These are phyloP conservation scores for Aaosphaeria arxii DNA, from an alignment of 2,329 filamentous ascomycete genomes.

Conservation along the genomic window DNA sequence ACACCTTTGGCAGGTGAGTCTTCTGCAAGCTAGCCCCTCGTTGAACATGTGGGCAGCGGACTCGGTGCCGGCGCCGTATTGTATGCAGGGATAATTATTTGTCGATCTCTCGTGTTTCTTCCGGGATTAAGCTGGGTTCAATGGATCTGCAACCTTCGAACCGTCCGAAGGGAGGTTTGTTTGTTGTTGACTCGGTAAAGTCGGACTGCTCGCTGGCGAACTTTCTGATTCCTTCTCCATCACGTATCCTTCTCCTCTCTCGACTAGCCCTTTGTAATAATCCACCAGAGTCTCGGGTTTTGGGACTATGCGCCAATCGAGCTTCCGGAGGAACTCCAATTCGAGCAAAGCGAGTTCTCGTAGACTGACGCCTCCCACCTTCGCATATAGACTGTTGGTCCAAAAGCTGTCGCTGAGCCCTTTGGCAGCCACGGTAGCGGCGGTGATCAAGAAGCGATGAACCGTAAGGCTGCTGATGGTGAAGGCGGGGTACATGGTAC, in stretches of 20 bases:
- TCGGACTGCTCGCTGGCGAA: neutral
- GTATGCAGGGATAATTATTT: no score
- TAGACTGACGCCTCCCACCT: constrained; percentile 88
- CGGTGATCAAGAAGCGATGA: constrained; percentile 94
- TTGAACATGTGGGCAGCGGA: no score
- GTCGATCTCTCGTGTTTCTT: no score
- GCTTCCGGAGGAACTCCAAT: constrained; percentile 85
- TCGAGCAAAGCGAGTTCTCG: constrained; percentile 88
- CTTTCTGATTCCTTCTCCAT: constrained; percentile 35
- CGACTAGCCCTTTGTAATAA: constrained; percentile 87
- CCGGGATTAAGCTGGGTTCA: no score
- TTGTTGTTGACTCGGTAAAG: no score
- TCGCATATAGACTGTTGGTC: constrained; percentile 95
- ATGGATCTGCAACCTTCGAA: no score
- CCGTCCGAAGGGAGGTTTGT: no score
- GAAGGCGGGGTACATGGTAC: constrained; percentile 87
- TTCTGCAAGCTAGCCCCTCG: no score
- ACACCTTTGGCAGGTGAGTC: no score
- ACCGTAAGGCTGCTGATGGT: constrained; percentile 96
- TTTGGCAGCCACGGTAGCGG: constrained; percentile 92
- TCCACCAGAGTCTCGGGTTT: constrained; percentile 90
- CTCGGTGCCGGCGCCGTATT: no score
- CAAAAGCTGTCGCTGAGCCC: constrained; percentile 95
- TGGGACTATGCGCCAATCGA: constrained; percentile 96
- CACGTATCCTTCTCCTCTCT: constrained; percentile 58